phyloP scores from a whole-genome alignment of 805 yeast species.

The Candida coquimbonensis region DNA sequence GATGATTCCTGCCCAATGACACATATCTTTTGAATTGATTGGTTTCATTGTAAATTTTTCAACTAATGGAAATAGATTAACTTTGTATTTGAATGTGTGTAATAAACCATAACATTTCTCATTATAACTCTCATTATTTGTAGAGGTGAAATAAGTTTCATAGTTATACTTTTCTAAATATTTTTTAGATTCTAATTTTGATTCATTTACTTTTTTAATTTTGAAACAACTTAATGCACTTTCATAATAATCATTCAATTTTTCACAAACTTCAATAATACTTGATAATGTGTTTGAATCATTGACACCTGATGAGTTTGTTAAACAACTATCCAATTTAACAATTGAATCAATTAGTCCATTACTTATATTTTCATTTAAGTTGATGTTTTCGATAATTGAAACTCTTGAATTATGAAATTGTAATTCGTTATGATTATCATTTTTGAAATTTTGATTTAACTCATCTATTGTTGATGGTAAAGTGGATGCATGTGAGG shows the following conservation, averaged over 20 bases:
- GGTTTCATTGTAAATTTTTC: constrained; percentile 76
- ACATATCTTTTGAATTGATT: constrained; percentile 67
- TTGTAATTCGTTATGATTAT: background rate
- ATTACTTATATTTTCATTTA: constrained; percentile 1
- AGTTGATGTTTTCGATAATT: background rate
- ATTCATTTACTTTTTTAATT: constrained; percentile 5
- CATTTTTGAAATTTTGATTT: background rate
- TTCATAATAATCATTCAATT: constrained; percentile 16
- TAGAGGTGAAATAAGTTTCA: constrained; percentile 29
- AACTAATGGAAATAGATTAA: constrained; percentile 83
- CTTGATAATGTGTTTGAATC: background rate
- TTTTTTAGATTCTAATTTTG: constrained; percentile 1
- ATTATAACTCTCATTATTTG: background rate
- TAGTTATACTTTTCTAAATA: constrained; percentile 39
- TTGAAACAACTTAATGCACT: constrained; percentile 5
- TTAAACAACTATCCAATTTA: constrained; percentile 15
- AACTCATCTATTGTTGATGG: constrained; percentile 4
- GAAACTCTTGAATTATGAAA: background rate
- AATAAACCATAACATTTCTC: constrained; percentile 1
- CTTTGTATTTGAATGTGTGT: background rate
- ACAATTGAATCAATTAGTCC: constrained; percentile 14
- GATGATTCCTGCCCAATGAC: constrained; percentile 96
- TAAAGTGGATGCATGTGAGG: constrained; percentile 2
- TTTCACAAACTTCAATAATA: constrained; percentile 10
- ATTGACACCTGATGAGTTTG: background rate